Evolutionary conservation across 345 rosid genomes (phyloP).

Genomic region (Rhodamnia rubescens): DNA sequence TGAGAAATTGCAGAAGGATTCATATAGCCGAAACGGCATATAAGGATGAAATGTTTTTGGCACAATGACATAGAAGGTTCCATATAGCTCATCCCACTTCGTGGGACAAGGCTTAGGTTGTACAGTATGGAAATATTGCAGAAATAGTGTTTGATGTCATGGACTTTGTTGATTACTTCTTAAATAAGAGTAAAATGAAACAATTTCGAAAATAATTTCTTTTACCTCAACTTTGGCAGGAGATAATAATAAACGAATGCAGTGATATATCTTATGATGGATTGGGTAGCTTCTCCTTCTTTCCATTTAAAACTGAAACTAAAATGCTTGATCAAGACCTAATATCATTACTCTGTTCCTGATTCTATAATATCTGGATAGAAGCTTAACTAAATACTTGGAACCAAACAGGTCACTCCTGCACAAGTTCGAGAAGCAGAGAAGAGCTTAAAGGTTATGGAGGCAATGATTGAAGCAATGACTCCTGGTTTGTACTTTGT

Average conservation of each 20-base stretch:
- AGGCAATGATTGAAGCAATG: conserved; percentile 90
- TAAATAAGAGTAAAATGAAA: not conserved
- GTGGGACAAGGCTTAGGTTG: not conserved
- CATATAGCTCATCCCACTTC: not conserved
- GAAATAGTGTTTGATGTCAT: not conserved
- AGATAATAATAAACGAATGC: not conserved
- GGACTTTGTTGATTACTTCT: not conserved
- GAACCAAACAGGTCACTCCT: conserved; percentile 58
- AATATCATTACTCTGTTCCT: not conserved
- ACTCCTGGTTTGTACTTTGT: conserved; percentile 50
- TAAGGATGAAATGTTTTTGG: not conserved
- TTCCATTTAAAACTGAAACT: not conserved
- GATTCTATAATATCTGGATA: not conserved
- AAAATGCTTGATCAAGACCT: not conserved
- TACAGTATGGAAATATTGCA: not conserved
- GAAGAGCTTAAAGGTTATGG: conserved; percentile 76
- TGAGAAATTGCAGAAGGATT: not conserved
- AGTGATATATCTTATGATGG: not conserved
- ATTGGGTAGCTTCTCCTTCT: not conserved
- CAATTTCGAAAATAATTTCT: not conserved
- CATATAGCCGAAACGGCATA: not conserved
- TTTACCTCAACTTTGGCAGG: not conserved
- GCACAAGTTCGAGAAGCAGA: conserved; percentile 93
- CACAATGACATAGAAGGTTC: not conserved
- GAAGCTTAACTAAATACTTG: not conserved